These are phyloP conservation scores for Ogataea nitratoaversa DNA, from an alignment of 805 yeast species.

Conservation along the genomic window DNA sequence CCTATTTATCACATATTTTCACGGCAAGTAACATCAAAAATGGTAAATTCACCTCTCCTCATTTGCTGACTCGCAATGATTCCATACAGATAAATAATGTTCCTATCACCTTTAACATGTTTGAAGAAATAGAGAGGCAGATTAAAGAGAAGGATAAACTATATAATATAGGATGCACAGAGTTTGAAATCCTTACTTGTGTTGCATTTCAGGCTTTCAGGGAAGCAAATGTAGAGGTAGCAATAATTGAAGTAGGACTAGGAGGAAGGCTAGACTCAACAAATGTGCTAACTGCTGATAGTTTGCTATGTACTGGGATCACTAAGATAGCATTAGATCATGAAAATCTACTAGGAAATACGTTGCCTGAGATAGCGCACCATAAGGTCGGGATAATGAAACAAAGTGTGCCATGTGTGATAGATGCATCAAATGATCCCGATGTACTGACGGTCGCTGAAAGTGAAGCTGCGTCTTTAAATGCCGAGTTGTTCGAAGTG, in stretches of 20 bases:
- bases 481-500: constrained; percentile 27
- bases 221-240: constrained; percentile 56
- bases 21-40: constrained; percentile 43
- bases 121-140: constrained; percentile 38
- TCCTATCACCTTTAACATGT: constrained; percentile 47
- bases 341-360: constrained; percentile 66
- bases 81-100: constrained; percentile 63
- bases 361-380: constrained; percentile 59
- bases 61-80: constrained; percentile 68
- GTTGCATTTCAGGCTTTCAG: constrained; percentile 77
- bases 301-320: constrained; percentile 62
- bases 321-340: constrained; percentile 88
- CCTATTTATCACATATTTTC: constrained; percentile 69
- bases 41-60: constrained; percentile 91
- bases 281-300: constrained; percentile 49
- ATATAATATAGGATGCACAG: constrained; percentile 64
- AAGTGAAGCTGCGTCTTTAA: constrained; percentile 30
- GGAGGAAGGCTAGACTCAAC: constrained; percentile 93
- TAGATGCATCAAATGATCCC: constrained; percentile 62
- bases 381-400: constrained; percentile 90
- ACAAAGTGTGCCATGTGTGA: constrained; percentile 52
- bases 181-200: constrained; percentile 83
- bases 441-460: constrained; percentile 47
- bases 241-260: constrained; percentile 89
- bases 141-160: constrained; percentile 39